Evolutionary conservation across 768 basidiomycete genomes (phyloP).

Genomic region (Mycena metata): DNA sequence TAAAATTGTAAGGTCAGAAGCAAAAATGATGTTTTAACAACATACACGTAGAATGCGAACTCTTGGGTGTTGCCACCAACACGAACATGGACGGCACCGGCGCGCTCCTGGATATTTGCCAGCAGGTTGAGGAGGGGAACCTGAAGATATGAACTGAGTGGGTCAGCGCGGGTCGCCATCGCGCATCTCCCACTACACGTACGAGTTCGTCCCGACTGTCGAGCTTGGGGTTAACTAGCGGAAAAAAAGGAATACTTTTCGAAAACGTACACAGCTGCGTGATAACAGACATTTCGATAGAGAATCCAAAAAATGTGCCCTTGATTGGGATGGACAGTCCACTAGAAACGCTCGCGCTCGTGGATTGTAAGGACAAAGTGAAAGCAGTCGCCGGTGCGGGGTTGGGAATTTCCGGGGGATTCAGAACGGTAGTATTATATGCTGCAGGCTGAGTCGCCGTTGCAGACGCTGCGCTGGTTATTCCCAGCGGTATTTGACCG

Average conservation of each 20-base stretch:
- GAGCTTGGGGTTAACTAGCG: background rate
- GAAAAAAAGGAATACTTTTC: background rate
- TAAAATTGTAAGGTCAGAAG: no score
- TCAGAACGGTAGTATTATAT: constrained; percentile 47
- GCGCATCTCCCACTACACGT: background rate
- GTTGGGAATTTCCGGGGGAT: constrained; percentile 44
- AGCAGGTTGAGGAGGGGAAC: constrained; percentile 40
- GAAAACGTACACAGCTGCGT: constrained; percentile 51
- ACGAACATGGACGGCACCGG: constrained; percentile 63
- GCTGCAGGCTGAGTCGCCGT: constrained; percentile 45
- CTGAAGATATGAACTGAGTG: constrained; percentile 26
- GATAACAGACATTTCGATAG: constrained; percentile 59
- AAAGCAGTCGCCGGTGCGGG: constrained; percentile 40
- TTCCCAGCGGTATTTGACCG: constrained; percentile 43
- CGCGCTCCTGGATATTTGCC: constrained; percentile 61
- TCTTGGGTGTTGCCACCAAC: constrained; percentile 76
- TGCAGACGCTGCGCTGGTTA: constrained; percentile 39
- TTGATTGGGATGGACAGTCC: constrained; percentile 49
- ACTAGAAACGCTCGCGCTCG: constrained; percentile 26
- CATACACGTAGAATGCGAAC: constrained; percentile 49
- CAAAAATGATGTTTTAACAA: no score
- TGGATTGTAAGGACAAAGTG: constrained; percentile 39
- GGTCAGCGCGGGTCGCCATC: background rate
- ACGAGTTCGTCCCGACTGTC: constrained; percentile 40
- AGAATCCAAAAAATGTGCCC: constrained; percentile 61